Evolutionary conservation across 2,329 filamentous ascomycete genomes (phyloP).

Genomic region (Colletotrichum liriopes): DNA sequence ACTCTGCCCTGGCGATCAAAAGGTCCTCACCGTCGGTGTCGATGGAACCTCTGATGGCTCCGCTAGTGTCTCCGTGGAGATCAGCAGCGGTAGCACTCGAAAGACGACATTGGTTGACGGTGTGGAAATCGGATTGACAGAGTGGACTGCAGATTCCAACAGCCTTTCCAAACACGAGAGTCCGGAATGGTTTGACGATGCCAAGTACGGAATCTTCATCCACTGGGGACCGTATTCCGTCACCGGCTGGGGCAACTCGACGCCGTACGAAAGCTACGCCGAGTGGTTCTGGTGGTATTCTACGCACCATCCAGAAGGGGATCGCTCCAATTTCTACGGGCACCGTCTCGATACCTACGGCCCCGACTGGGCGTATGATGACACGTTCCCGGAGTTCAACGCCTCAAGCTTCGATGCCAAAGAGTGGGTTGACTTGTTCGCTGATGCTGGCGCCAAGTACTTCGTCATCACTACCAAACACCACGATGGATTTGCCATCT

Average conservation of each 20-base stretch:
- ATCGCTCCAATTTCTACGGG: constrained; percentile 54
- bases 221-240: constrained; percentile 73
- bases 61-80: constrained; percentile 45
- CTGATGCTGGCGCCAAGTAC: constrained; percentile 66
- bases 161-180: constrained; percentile 58
- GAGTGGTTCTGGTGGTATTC: constrained; percentile 68
- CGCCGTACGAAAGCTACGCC: constrained; percentile 58
- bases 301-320: constrained; percentile 35
- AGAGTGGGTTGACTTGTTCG: constrained; percentile 68
- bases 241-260: constrained; percentile 68
- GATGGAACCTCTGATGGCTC: constrained; percentile 48
- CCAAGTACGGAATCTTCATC: constrained; percentile 74
- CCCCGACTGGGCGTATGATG: constrained; percentile 67
- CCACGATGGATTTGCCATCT: constrained; percentile 64
- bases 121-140: constrained; percentile 53
- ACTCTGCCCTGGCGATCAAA: constrained; percentile 62
- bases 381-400: constrained; percentile 69
- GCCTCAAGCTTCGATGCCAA: constrained; percentile 65
- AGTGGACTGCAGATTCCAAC: constrained; percentile 53
- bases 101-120: constrained; percentile 43
- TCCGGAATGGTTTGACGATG: constrained; percentile 68
- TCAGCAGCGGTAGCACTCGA: constrained; percentile 37
- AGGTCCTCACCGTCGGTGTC: constrained; percentile 55
- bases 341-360: constrained; percentile 68
- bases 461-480: constrained; percentile 65